phyloP scores from a whole-genome alignment of 495 filamentous ascomycete species.

The Neurospora tetraspora region DNA sequence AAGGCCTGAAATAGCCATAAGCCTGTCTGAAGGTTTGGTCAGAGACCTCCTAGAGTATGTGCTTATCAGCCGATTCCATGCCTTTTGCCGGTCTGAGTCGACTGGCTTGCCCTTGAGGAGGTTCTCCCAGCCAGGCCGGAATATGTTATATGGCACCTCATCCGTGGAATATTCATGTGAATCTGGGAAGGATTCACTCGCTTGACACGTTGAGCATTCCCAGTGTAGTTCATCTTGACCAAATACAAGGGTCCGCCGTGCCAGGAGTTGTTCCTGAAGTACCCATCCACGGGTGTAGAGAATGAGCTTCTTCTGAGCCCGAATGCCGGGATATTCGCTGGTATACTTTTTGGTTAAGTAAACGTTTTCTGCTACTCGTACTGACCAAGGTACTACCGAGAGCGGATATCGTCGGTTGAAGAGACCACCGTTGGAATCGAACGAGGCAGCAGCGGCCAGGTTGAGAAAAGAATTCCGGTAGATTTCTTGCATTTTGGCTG shows the following conservation, averaged over 20 bases:
- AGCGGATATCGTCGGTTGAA: neutral
- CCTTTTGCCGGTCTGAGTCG: neutral
- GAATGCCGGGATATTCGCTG: too few species aligned
- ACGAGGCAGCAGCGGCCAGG: conserved; percentile 5
- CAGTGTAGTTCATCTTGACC: conserved; percentile 14
- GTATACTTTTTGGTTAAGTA: too few species aligned
- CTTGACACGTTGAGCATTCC: conserved; percentile 12
- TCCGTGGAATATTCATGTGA: too few species aligned
- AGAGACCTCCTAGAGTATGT: neutral
- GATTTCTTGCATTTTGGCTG: conserved; percentile 7
- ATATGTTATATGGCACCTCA: too few species aligned
- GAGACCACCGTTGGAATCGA: neutral
- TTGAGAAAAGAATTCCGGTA: conserved; percentile 10
- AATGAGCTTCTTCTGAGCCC: too few species aligned
- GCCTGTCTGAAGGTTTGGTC: neutral
- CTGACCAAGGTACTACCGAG: neutral
- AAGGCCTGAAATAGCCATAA: neutral
- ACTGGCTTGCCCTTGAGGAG: neutral
- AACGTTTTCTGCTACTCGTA: too few species aligned
- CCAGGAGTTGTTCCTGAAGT: conserved; percentile 20
- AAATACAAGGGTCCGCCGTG: conserved; percentile 16
- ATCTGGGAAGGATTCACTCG: neutral
- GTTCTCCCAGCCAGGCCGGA: neutral
- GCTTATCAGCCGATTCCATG: neutral
- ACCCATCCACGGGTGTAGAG: conserved; percentile 19